These are phyloP conservation scores for Dioszegia hungarica DNA, from an alignment of 768 basidiomycete genomes.

Conservation along the genomic window DNA sequence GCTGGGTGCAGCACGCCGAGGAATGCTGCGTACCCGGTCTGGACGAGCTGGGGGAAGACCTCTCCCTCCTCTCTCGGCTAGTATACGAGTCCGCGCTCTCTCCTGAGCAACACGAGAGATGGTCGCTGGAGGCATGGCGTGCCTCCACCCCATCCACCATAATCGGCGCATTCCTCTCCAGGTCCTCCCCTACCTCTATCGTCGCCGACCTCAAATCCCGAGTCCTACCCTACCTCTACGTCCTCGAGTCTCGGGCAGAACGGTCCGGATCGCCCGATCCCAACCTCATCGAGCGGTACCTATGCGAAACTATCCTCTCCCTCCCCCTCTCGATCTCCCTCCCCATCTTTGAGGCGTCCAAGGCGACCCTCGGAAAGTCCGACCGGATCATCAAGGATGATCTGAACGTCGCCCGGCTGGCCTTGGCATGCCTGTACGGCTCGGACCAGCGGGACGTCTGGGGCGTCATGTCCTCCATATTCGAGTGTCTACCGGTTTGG, in stretches of 20 bases:
- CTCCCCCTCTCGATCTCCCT: constrained; percentile 65
- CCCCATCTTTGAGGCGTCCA: constrained; percentile 81
- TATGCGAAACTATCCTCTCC: constrained; percentile 68
- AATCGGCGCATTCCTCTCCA: constrained; percentile 67
- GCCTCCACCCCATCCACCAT: constrained; percentile 62
- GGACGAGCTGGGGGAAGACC: constrained; percentile 84
- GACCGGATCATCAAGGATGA: constrained; percentile 76
- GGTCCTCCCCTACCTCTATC: constrained; percentile 65
- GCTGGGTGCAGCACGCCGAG: constrained; percentile 77
- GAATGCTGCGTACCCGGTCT: constrained; percentile 70
- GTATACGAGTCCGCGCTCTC: constrained; percentile 63
- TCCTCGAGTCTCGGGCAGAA: constrained; percentile 82
- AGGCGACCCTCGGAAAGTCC: constrained; percentile 69
- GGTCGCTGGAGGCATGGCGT: constrained; percentile 72
- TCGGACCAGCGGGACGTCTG: constrained; percentile 64
- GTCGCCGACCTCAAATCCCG: constrained; percentile 66
- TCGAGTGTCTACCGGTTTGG: constrained; percentile 96
- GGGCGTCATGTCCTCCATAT: constrained; percentile 81
- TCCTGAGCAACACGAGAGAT: constrained; percentile 55
- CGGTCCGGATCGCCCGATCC: constrained; percentile 69
- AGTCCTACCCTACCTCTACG: constrained; percentile 87
- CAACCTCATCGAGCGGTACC: constrained; percentile 59
- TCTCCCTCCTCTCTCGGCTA: constrained; percentile 76
- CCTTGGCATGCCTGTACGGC: constrained; percentile 84
- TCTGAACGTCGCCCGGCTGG: constrained; percentile 75